Evolutionary conservation across 805 yeast species (phyloP).

Genomic region (Schizosaccharomyces lindneri): DNA sequence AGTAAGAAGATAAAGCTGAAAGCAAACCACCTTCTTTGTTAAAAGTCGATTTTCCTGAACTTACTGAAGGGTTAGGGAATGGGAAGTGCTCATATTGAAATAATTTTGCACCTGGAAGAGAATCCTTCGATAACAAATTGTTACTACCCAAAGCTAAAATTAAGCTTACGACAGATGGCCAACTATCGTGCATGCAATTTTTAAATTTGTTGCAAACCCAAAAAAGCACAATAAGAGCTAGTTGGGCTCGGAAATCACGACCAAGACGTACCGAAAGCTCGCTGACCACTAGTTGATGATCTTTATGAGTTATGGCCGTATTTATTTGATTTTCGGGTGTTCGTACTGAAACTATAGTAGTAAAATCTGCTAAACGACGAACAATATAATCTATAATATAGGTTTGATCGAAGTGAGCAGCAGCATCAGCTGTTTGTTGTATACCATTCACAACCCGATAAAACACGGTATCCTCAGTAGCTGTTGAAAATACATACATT

Average conservation of each 20-base stretch:
- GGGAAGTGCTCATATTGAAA: background rate
- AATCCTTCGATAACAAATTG: slow-evolving; percentile 47
- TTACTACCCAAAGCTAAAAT: slow-evolving; percentile 12
- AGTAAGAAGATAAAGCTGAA: slow-evolving; percentile 73
- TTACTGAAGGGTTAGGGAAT: background rate
- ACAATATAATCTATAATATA: slow-evolving; percentile 40
- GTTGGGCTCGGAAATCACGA: slow-evolving; percentile 70
- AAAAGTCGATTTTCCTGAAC: slow-evolving; percentile 19
- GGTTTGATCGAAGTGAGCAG: slow-evolving; percentile 34
- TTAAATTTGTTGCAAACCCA: slow-evolving; percentile 41
- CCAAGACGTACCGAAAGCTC: slow-evolving; percentile 69
- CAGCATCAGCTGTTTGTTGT: slow-evolving; percentile 62
- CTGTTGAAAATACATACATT: slow-evolving; percentile 58
- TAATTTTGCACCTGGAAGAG: background rate
- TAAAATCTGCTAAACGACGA: slow-evolving; percentile 38
- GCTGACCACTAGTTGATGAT: slow-evolving; percentile 41
- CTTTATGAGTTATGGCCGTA: slow-evolving; percentile 24
- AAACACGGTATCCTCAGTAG: slow-evolving; percentile 72
- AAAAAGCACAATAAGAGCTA: slow-evolving; percentile 67
- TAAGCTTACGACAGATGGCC: slow-evolving; percentile 37
- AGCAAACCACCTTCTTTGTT: slow-evolving; percentile 56
- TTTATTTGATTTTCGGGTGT: slow-evolving; percentile 9
- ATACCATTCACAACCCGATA: slow-evolving; percentile 69
- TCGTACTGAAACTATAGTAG: slow-evolving; percentile 29
- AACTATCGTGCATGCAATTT: slow-evolving; percentile 24